phyloP scores from a whole-genome alignment of 805 yeast genomes.

The Starmerella tilneyi region DNA sequence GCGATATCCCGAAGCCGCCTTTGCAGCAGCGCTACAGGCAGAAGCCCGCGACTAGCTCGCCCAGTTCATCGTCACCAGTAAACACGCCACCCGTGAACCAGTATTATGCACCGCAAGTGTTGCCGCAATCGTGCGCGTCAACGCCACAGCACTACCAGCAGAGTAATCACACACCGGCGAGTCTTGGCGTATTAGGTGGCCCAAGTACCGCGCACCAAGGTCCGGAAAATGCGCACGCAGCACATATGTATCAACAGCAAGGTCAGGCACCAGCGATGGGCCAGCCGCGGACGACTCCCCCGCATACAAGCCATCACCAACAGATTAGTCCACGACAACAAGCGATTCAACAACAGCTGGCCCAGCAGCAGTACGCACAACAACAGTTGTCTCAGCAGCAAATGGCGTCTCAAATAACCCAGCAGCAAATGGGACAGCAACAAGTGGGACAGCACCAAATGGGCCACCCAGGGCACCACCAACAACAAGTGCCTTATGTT shows the following conservation, averaged over 20 bases:
- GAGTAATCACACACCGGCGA: neutral
- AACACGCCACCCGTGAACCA: neutral
- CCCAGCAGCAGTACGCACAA: conserved; percentile 7
- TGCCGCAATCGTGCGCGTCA: neutral
- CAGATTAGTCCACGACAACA: too few species aligned
- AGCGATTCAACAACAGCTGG: conserved; percentile 7
- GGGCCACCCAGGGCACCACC: too few species aligned
- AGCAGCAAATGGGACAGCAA: neutral
- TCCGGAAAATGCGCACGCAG: neutral
- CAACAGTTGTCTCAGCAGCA: conserved; percentile 4
- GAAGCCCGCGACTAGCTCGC: neutral
- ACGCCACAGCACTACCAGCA: neutral
- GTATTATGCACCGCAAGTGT: neutral
- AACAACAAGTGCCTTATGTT: neutral
- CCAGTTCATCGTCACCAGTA: conserved; percentile 6
- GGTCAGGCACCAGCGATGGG: too few species aligned
- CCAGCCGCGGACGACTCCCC: too few species aligned
- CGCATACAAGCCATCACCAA: too few species aligned
- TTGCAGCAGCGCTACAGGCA: conserved; percentile 21
- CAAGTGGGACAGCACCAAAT: neutral
- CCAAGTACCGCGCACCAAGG: neutral
- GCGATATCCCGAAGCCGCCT: conserved; percentile 23
- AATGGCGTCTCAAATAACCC: neutral
- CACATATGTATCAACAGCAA: too few species aligned
- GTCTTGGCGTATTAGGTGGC: neutral